Percentiles rank a stretch among this genome's conserved stretches.
Evolutionary conservation across 2,329 filamentous ascomycete species (phyloP).

Genomic region (Niveomyces coronatus): DNA sequence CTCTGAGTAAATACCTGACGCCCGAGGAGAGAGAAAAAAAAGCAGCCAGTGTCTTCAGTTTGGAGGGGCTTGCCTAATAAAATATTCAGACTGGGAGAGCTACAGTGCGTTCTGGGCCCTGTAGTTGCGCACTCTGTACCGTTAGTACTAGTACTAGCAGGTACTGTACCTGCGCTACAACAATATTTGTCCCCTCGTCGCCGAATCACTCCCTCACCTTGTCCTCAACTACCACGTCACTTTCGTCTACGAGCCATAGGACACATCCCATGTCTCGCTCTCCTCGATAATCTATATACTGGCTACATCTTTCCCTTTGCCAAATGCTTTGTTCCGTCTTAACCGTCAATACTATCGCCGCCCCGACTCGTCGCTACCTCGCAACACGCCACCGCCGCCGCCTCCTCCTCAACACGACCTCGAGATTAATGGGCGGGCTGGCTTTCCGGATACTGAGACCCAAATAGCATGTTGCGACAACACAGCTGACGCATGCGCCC

Average conservation of each 20-base stretch:
- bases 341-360: conserved; percentile 17
- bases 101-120: too few relatives aligned
- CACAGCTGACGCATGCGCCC: conserved; percentile 19
- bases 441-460: conserved; percentile 17
- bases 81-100: too few relatives aligned
- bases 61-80: too few relatives aligned
- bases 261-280: background rate
- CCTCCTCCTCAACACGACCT: conserved; percentile 14
- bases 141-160: too few relatives aligned
- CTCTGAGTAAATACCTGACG: too few relatives aligned
- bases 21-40: too few relatives aligned
- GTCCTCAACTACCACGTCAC: background rate
- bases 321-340: conserved; percentile 5
- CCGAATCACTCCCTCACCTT: too few relatives aligned
- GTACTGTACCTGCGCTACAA: too few relatives aligned
- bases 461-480: conserved; percentile 26
- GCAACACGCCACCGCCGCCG: conserved; percentile 14
- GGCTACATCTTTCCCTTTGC: background rate
- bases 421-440: conserved; percentile 25
- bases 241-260: background rate
- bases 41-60: too few relatives aligned
- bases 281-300: background rate
- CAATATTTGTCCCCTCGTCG: too few relatives aligned
- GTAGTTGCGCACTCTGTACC: too few relatives aligned
- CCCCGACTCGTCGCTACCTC: conserved; percentile 25